Conservation (phyloP, 2,329 filamentous ascomycete species). For the Pseudogymnoascus sp. region DNA sequence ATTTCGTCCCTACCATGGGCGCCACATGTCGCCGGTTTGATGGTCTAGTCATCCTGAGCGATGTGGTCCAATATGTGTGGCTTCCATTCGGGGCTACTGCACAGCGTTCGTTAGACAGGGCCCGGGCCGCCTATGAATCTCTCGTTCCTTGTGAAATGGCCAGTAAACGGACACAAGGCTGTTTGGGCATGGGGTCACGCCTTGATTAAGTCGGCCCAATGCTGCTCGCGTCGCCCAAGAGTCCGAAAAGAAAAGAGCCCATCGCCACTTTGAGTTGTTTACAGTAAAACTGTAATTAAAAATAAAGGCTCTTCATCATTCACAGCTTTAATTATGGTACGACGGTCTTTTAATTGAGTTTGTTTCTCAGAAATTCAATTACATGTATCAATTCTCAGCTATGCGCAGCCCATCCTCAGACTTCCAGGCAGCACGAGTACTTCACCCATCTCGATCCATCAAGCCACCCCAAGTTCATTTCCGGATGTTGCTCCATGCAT, state of each 20-base stretch:
- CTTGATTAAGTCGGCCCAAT: conserved; percentile 7
- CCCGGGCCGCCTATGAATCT: conserved; percentile 5
- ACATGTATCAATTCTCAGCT: not conserved
- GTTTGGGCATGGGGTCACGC: conserved; percentile 6
- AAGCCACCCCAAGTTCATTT: not conserved
- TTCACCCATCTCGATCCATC: not conserved
- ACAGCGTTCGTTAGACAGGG: conserved; percentile 3
- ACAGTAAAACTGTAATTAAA: not conserved
- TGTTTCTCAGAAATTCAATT: not conserved
- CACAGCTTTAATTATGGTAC: not conserved
- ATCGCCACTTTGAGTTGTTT: conserved; percentile 1
- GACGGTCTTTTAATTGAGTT: not conserved
- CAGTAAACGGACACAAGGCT: not conserved
- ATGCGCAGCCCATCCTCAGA: not conserved
- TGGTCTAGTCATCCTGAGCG: conserved; percentile 2
- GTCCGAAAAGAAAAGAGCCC: conserved; percentile 1
- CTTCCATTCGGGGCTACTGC: conserved; percentile 3
- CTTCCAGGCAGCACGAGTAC: not conserved
- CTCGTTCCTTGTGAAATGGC: conserved; percentile 2
- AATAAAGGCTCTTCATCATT: not conserved
- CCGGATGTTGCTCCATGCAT: not conserved
- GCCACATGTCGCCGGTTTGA: conserved; percentile 3
- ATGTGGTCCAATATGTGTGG: conserved; percentile 8
- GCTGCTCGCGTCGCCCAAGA: not conserved
- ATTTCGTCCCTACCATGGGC: conserved; percentile 4